Evolutionary conservation across 2,329 filamentous ascomycete species (phyloP).

Genomic region (Neofusicoccum cordaticola): DNA sequence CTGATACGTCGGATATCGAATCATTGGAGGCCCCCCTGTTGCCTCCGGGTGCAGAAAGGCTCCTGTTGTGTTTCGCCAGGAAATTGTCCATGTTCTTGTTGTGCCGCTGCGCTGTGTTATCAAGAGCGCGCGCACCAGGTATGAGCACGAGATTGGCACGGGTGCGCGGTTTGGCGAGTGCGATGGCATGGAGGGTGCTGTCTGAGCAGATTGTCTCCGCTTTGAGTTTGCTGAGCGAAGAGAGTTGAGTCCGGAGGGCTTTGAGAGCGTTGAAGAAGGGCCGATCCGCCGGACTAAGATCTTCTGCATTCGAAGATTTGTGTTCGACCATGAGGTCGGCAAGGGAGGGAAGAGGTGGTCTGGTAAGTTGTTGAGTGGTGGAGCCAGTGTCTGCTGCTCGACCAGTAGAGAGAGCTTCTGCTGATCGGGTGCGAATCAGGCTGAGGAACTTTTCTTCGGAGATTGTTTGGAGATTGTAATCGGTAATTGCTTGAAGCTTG

Average conservation of each 20-base stretch:
- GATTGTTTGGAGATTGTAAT: not conserved
- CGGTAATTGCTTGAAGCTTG: not conserved
- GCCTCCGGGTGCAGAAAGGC: not conserved
- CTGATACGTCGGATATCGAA: not conserved
- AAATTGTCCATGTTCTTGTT: not conserved
- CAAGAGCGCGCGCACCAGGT: not conserved
- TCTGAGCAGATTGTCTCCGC: not conserved
- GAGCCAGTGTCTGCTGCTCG: not conserved
- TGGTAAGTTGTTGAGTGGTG: too few relatives aligned
- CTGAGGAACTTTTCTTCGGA: not conserved
- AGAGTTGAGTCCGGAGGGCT: not conserved
- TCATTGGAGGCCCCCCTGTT: not conserved
- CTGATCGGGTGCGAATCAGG: not conserved
- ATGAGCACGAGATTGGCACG: not conserved
- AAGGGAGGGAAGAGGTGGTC: not conserved
- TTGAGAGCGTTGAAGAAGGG: conserved; percentile 1
- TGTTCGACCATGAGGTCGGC: too few relatives aligned
- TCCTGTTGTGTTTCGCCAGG: not conserved
- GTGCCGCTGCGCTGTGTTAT: not conserved
- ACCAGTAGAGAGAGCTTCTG: not conserved
- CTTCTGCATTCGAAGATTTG: too few relatives aligned
- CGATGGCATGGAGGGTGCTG: not conserved
- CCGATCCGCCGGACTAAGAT: not conserved
- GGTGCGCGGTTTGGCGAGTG: not conserved
- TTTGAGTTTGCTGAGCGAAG: not conserved